These are phyloP conservation scores for Solanum habrochaites DNA, from an alignment of 257 asterid species.

Conservation along the genomic window DNA sequence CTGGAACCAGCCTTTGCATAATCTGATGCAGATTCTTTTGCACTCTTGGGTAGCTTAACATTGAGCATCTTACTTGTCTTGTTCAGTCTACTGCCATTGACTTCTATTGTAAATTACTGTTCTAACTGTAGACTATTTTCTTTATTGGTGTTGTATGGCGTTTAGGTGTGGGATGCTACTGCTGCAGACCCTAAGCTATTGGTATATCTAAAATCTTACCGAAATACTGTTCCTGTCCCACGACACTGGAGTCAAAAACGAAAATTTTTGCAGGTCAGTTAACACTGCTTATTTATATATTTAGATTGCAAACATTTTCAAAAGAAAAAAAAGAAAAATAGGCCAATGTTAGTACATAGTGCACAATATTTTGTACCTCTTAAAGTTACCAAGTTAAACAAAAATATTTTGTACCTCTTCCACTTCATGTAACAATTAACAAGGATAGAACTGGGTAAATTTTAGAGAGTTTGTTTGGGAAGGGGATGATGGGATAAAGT, in stretches of 20 bases:
- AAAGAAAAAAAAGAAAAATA: not conserved
- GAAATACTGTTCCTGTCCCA: conserved; percentile 96
- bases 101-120: not conserved
- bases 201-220: conserved; percentile 86
- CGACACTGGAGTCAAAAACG: conserved; percentile 98
- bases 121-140: not conserved
- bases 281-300: not conserved
- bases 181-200: conserved; percentile 82
- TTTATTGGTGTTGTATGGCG: not conserved
- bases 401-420: not conserved
- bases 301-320: not conserved
- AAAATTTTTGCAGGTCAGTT: conserved; percentile 83
- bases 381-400: not conserved
- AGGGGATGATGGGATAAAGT: conserved; percentile 46
- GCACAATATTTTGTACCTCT: not conserved
- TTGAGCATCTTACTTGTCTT: not conserved
- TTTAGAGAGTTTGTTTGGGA: conserved; percentile 40
- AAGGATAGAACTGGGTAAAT: conserved; percentile 15
- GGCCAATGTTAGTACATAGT: not conserved
- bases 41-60: not conserved
- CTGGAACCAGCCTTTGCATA: not conserved
- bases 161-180: conserved; percentile 98
- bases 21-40: not conserved
- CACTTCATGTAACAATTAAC: not conserved
- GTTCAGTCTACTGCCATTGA: not conserved